phyloP scores from a whole-genome alignment of 2,329 filamentous ascomycete species.

The Macrophomina pseudophaseolina region DNA sequence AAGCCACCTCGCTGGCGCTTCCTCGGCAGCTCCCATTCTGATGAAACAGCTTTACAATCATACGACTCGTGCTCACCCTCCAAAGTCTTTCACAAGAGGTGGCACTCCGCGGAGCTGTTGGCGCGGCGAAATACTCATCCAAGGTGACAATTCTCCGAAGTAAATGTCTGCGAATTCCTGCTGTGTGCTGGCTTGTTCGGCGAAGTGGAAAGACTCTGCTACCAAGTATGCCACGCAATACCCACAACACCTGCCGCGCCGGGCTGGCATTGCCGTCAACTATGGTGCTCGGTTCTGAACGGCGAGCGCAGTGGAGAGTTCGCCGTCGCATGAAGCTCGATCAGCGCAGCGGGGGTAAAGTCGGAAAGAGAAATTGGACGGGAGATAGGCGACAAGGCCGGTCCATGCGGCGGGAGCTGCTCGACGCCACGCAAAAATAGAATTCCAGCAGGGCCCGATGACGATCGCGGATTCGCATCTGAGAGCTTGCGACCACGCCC shows the following conservation, averaged over 20 bases:
- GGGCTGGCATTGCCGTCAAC: no score
- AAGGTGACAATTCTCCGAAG: not conserved
- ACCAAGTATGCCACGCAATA: no score
- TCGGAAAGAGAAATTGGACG: not conserved
- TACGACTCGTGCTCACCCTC: conserved; percentile 11
- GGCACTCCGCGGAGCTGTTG: not conserved
- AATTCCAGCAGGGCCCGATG: not conserved
- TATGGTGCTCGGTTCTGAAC: no score
- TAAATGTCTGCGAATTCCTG: no score
- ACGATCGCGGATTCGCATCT: not conserved
- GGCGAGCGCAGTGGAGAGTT: no score
- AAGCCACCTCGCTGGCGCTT: not conserved
- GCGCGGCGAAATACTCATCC: not conserved
- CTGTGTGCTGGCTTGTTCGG: no score
- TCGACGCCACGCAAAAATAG: not conserved
- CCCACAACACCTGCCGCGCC: no score
- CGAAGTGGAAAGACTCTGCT: no score
- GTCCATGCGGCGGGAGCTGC: no score
- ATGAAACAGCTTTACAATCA: conserved; percentile 4
- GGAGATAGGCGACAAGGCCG: not conserved
- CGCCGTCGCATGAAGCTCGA: no score
- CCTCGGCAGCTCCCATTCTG: not conserved
- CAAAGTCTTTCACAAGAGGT: not conserved
- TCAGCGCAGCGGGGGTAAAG: not conserved
- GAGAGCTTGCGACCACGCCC: not conserved